These are phyloP conservation scores for Aspergillus coremiiformis DNA, from an alignment of 495 filamentous ascomycete genomes.

Conservation along the genomic window DNA sequence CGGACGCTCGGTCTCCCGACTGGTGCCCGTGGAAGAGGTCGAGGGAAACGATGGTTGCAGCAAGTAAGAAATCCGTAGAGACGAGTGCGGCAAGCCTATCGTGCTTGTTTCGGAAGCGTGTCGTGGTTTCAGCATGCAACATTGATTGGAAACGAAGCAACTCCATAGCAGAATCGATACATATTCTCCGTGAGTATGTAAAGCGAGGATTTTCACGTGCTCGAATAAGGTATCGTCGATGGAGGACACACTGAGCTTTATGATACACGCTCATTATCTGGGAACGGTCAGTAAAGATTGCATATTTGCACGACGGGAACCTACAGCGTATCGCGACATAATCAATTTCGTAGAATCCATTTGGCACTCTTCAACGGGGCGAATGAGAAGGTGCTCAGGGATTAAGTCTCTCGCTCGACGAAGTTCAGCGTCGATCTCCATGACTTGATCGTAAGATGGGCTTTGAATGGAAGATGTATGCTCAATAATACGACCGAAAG, in stretches of 20 bases:
- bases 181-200: conserved; percentile 73
- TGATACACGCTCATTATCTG: conserved; percentile 79
- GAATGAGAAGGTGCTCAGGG: conserved; percentile 70
- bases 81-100: conserved; percentile 71
- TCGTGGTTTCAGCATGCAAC: conserved; percentile 65
- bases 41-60: conserved; percentile 81
- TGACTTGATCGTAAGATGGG: conserved; percentile 72
- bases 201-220: conserved; percentile 77
- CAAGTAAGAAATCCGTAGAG: conserved; percentile 78
- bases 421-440: conserved; percentile 71
- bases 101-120: conserved; percentile 63
- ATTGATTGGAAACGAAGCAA: conserved; percentile 69
- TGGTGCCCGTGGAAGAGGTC: conserved; percentile 54
- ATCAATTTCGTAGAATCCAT: conserved; percentile 72
- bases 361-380: conserved; percentile 67
- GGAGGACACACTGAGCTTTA: conserved; percentile 80
- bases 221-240: conserved; percentile 73
- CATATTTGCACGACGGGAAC: background rate
- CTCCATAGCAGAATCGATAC: conserved; percentile 80
- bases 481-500: conserved; percentile 55
- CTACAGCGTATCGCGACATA: conserved; percentile 69
- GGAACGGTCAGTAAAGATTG: conserved; percentile 11
- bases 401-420: conserved; percentile 63
- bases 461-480: conserved; percentile 36
- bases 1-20: conserved; percentile 32